Evolutionary conservation across 2,329 filamentous ascomycete genomes (phyloP).

Genomic region (Fusarium sulawesiense): DNA sequence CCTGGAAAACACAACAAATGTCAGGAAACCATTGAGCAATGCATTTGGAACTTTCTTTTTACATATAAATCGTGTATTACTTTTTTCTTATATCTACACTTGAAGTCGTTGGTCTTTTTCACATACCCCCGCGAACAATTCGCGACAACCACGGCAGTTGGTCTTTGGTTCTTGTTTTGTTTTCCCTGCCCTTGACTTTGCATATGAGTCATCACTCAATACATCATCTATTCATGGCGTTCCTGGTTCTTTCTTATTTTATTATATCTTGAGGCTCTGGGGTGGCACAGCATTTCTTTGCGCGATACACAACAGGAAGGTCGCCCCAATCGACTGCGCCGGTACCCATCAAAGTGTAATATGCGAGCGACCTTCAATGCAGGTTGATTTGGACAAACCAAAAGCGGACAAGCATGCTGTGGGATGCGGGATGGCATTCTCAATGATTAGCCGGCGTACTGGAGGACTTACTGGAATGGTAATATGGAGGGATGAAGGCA

Average conservation of each 20-base stretch:
- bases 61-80: conserved; percentile 40
- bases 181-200: conserved; percentile 10
- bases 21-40: background rate
- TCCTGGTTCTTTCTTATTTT: conserved; percentile 22
- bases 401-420: conserved; percentile 30
- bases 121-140: conserved; percentile 30
- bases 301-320: conserved; percentile 13
- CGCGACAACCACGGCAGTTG: conserved; percentile 19
- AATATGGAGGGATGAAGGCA: conserved; percentile 6
- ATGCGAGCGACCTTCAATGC: conserved; percentile 1
- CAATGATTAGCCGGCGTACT: conserved; percentile 28
- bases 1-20: background rate
- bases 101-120: conserved; percentile 12
- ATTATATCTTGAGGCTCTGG: conserved; percentile 13
- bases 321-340: conserved; percentile 1
- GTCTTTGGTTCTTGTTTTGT: conserved; percentile 26
- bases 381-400: conserved; percentile 36
- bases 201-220: conserved; percentile 16
- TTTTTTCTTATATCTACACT: conserved; percentile 29
- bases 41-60: conserved; percentile 16
- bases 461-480: conserved; percentile 26
- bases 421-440: conserved; percentile 26
- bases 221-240: conserved; percentile 27
- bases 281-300: conserved; percentile 10
- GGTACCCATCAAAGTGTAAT: background rate